Base-by-base conservation (phyloP, 805 yeast species). In the Ogataea thermomethanolica region DNA sequence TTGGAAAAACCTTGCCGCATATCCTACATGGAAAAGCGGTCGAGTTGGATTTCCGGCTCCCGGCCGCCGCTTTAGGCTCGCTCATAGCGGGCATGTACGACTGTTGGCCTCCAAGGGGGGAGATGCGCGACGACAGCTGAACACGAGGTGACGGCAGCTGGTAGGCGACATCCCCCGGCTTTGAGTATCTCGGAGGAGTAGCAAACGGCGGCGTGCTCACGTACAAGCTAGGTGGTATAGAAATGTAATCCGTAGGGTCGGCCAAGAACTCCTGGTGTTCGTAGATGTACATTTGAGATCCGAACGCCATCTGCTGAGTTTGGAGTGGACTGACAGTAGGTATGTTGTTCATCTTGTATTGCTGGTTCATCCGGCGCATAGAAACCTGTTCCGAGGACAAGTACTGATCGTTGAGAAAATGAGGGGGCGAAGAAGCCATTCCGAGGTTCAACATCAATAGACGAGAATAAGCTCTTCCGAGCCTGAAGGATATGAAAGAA, bases 1-100 rank as follows among this genome's bases (percentile, higher is more conserved):
- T 71, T 48, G 62, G 67, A 51, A 73, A 73, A 9, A 61, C 61
- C 47, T 71, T 73, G 9, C 65, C 68, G 51, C 79, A 73, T 3
- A 59, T 54, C 7, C 56, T 54, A 48, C 79, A 73, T 4, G 69
- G 67, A 48, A 58, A 67, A 4, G 29, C 32, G 4, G 46, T 44
- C 13, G 43, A 38, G 25, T 44, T 49, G 2, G 41, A 22, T 8
- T 30, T 25, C 17, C 34, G 35, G 6, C 32, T 22, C 4, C 30
- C 8, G 13, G 27, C 35, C 13, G 12, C 14, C 7, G 12, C 14
- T 8, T 8, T 25, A 8, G 25, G n/a, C 7, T 23, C 26, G 21
- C 30, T 10, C 22, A 21, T 8, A 9, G 27, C 11, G 22, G 31
- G 45, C 7, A 23, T 11, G 13, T 34, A 28, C 7, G 20, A 4